Evolutionary conservation across 2,329 filamentous ascomycete genomes (phyloP).

Genomic region (Fusarium succisae): DNA sequence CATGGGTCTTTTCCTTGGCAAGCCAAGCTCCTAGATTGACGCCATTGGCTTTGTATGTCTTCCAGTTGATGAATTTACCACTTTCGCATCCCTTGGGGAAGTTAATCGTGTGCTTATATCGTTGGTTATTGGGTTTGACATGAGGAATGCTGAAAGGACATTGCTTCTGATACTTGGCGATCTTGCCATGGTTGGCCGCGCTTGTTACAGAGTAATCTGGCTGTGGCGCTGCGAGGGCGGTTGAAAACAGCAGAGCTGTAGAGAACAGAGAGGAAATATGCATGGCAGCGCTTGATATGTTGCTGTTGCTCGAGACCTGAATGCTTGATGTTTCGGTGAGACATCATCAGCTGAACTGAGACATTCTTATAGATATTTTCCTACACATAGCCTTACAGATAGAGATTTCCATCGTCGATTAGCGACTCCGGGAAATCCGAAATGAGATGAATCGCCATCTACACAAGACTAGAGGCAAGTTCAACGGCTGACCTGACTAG

Average conservation of each 20-base stretch:
- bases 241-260: not conserved
- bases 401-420: not conserved
- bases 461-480: not conserved
- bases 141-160: not conserved
- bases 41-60: not conserved
- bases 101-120: not conserved
- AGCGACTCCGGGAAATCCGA: not conserved
- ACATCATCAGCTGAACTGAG: not conserved
- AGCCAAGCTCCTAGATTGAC: not conserved
- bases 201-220: not conserved
- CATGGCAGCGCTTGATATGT: not conserved
- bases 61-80: not conserved
- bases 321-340: rapidly evolving
- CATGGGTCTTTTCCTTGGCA: not conserved
- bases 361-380: not conserved
- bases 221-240: not conserved
- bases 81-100: not conserved
- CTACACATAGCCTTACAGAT: not conserved
- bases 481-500: not conserved
- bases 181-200: not conserved
- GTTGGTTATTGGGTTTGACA: not conserved
- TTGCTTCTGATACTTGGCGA: not conserved
- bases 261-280: not conserved
- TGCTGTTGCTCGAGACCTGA: not conserved
- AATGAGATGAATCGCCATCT: not conserved